Evolutionary conservation across 2,329 filamentous ascomycete genomes (phyloP).

Genomic region (Dactylellina cionopaga): DNA sequence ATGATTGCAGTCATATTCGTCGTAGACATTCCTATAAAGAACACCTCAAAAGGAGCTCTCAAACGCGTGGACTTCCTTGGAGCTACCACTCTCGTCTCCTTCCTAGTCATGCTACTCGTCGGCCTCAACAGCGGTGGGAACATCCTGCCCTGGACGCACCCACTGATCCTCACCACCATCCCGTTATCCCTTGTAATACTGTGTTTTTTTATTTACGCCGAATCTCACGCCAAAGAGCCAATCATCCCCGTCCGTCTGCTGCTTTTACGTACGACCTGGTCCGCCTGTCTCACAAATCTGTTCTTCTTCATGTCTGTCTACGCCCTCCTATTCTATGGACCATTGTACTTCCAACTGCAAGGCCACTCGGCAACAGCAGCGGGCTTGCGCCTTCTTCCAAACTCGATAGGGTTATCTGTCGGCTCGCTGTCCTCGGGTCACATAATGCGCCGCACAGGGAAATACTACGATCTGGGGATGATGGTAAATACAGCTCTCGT

Average conservation of each 20-base stretch:
- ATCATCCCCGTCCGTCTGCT: conserved; percentile 83
- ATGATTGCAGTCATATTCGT: conserved; percentile 73
- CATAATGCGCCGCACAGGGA: conserved; percentile 81
- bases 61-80: conserved; percentile 83
- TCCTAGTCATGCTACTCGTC: conserved; percentile 77
- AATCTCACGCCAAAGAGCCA: conserved; percentile 74
- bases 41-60: conserved; percentile 74
- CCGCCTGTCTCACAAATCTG: conserved; percentile 81
- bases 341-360: conserved; percentile 82
- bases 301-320: conserved; percentile 81
- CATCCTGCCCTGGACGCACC: conserved; percentile 82
- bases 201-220: conserved; percentile 75
- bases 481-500: conserved; percentile 64
- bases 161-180: conserved; percentile 76
- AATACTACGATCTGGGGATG: conserved; percentile 72
- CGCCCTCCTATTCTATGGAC: conserved; percentile 79
- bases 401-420: conserved; percentile 76
- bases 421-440: conserved; percentile 76
- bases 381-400: conserved; percentile 77
- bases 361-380: conserved; percentile 77
- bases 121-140: conserved; percentile 87
- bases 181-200: conserved; percentile 73
- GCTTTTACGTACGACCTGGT: conserved; percentile 75
- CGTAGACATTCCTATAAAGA: conserved; percentile 79
- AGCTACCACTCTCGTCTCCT: conserved; percentile 72